These are phyloP conservation scores for Paecilomyces fulvus DNA, from an alignment of 2,329 filamentous ascomycete genomes.

Conservation along the genomic window DNA sequence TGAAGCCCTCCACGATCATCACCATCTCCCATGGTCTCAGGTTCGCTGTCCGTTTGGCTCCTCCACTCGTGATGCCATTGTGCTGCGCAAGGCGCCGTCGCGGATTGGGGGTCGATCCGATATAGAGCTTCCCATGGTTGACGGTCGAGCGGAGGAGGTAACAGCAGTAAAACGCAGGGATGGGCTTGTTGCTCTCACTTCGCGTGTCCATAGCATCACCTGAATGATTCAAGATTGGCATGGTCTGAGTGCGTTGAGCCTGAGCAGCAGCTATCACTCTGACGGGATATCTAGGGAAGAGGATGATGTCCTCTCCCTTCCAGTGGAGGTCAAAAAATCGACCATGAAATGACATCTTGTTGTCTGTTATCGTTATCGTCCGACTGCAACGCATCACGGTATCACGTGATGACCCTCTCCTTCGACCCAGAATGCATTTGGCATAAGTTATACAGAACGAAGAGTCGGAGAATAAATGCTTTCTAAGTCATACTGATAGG, in stretches of 20 bases:
- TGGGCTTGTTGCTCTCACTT: conserved; percentile 71
- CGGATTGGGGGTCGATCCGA: conserved; percentile 87
- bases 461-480: not conserved
- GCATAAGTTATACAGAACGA: too few species aligned
- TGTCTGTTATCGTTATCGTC: not conserved
- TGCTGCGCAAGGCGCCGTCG: conserved; percentile 79
- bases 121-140: conserved; percentile 62
- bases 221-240: not conserved
- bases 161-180: conserved; percentile 87
- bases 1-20: conserved; percentile 78
- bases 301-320: not conserved
- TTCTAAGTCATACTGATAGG: not conserved
- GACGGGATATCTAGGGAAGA: not conserved
- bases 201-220: conserved; percentile 43
- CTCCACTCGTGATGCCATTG: conserved; percentile 76
- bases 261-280: not conserved
- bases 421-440: too few species aligned
- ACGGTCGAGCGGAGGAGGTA: conserved; percentile 84
- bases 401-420: not conserved
- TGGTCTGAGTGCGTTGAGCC: not conserved
- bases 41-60: conserved; percentile 66
- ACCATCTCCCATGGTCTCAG: conserved; percentile 89
- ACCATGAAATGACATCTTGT: not conserved
- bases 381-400: not conserved
- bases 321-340: not conserved